Percentiles rank a stretch among this genome's conserved stretches.
These are phyloP conservation scores for Paracoccidioides brasiliensis DNA, from an alignment of 2,329 filamentous ascomycete species.

Conservation along the genomic window DNA sequence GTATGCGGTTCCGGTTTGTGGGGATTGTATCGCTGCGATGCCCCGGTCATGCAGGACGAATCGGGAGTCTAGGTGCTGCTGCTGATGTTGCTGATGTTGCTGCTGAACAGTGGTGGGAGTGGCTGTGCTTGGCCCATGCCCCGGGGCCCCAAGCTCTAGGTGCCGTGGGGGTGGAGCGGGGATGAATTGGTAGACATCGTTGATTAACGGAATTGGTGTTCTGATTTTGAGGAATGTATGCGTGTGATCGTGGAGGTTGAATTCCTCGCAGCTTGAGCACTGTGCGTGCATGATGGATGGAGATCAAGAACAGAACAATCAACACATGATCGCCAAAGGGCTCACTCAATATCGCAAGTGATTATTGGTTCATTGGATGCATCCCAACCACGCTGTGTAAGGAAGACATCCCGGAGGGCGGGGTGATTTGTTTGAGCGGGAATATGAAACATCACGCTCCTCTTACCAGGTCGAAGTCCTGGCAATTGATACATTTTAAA, in stretches of 20 bases:
- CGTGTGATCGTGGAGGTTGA: neutral
- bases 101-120: neutral
- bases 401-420: too few species aligned
- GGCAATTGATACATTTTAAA: conserved; percentile 7
- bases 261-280: conserved; percentile 5
- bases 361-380: too few species aligned
- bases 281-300: neutral
- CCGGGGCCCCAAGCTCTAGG: neutral
- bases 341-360: too few species aligned
- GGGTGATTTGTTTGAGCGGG: neutral
- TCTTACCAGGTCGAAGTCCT: conserved; percentile 6
- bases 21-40: neutral
- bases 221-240: conserved; percentile 7
- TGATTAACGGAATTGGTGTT: neutral
- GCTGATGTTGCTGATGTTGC: neutral
- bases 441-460: neutral
- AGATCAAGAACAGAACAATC: neutral
- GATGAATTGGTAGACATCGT: neutral
- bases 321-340: too few species aligned
- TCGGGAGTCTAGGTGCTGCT: neutral
- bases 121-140: neutral
- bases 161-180: neutral
- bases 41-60: neutral
- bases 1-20: neutral
- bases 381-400: too few species aligned